Conservation (phyloP, 352 stramenopile species). For the Blastocystis sp. region DNA sequence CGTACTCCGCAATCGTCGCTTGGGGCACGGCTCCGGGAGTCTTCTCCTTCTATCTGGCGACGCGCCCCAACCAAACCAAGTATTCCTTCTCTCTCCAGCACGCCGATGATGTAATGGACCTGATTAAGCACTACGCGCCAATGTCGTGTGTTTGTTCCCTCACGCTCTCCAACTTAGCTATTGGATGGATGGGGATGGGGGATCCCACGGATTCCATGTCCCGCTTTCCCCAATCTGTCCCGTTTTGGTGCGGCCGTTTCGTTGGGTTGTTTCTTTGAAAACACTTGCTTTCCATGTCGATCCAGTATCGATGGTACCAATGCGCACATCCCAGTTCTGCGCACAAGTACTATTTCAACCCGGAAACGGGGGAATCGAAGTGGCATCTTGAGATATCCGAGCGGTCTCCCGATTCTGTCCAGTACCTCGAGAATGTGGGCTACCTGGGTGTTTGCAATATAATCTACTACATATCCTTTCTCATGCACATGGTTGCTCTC, state of each 20-base stretch:
- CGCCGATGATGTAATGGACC: not conserved
- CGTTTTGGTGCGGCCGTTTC: not conserved
- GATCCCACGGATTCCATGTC: not conserved
- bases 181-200: not conserved
- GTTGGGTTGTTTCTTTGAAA: not conserved
- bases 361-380: slow-evolving; percentile 4
- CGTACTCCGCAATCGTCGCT: slow-evolving; percentile 1
- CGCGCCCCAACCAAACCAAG: slow-evolving; percentile 5
- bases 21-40: not conserved
- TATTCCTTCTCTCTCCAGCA: slow-evolving; percentile 33
- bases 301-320: slow-evolving; percentile 10
- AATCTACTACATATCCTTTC: slow-evolving; percentile 64
- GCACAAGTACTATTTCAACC: slow-evolving; percentile 27
- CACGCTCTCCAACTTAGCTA: not conserved
- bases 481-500: not conserved
- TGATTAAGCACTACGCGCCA: slow-evolving; percentile 35
- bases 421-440: slow-evolving; percentile 22
- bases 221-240: not conserved
- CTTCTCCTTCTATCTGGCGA: slow-evolving; percentile 44
- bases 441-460: not conserved
- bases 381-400: slow-evolving; percentile 25
- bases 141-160: not conserved
- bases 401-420: not conserved
- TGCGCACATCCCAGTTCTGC: slow-evolving; percentile 11
- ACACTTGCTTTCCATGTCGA: not conserved